Evolutionary conservation across 1,284 basidiomycete genomes (phyloP), one percentile per base, ranked within the genome.

Genomic region (Anthracocystis setariae): DNA sequence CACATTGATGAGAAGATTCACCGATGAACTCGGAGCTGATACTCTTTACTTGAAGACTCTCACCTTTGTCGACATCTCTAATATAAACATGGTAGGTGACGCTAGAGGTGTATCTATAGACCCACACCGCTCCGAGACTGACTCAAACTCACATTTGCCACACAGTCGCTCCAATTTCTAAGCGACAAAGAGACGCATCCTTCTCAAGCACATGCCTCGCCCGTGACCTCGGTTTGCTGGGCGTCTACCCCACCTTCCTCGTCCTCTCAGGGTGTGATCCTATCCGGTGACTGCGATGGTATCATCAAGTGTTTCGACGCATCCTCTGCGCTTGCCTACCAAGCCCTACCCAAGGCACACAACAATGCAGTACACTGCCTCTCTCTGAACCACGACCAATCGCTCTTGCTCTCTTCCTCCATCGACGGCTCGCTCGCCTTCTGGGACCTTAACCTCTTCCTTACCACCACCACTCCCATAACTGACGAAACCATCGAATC

Each of bases 101-200:
- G n/a, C 13, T 8, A 8, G n/a, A 1, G n/a, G n/a, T n/a, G n/a
- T n/a, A n/a, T n/a, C n/a, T n/a, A n/a, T n/a, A n/a, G n/a, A n/a
- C n/a, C n/a, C n/a, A n/a, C n/a, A n/a, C n/a, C n/a, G n/a, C n/a
- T n/a, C n/a, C n/a, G n/a, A n/a, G n/a, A n/a, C n/a, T n/a, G n/a
- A n/a, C n/a, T n/a, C n/a, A n/a, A n/a, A n/a, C n/a, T n/a, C n/a
- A n/a, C n/a, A n/a, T n/a, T n/a, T n/a, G n/a, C n/a, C n/a, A n/a
- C n/a, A 32, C 46, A 65, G 70, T 73, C 70, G 49, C 57, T 73
- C 5, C 65, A 73, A 48, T 73, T 61, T n/a, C 47, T 73, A 0
- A 63, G 56, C 42, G 70, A 73, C 57, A 64, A 68, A 42, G 65
- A 73, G 29, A 32, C 53, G 9, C 53, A 43, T 2, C 50, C 60